These are phyloP conservation scores for Glebionis coronaria DNA, from an alignment of 129 eudicot genomes.

Conservation along the genomic window DNA sequence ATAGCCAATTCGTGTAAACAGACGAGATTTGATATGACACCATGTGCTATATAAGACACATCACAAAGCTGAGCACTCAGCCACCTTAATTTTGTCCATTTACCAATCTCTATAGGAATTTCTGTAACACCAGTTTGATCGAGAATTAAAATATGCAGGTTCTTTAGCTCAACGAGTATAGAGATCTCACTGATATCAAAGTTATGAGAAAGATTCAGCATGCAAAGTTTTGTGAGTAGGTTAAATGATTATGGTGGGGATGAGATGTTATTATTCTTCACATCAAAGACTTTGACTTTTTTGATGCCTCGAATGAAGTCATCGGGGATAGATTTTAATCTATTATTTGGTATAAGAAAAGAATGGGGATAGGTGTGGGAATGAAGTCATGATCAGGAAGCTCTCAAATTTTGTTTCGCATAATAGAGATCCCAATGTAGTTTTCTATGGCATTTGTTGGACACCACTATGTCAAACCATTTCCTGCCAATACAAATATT, in stretches of 20 bases:
- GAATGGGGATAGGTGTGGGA: slow-evolving; percentile 2
- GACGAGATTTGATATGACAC: not conserved
- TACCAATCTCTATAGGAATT: slow-evolving; percentile 16
- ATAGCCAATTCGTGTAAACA: not conserved
- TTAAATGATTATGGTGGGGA: slow-evolving; percentile 12
- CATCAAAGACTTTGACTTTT: slow-evolving; percentile 19
- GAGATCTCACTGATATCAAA: not conserved
- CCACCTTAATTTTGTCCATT: slow-evolving; percentile 5
- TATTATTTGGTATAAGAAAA: not conserved
- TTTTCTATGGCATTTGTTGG: not conserved
- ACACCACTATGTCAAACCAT: slow-evolving; percentile 11
- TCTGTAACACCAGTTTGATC: not conserved
- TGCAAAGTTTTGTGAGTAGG: slow-evolving; percentile 8
- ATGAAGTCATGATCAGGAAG: slow-evolving; percentile 5
- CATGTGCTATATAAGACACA: not conserved
- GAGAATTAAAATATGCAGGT: slow-evolving; percentile 16
- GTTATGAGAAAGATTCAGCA: slow-evolving; percentile 1
- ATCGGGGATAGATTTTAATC: not conserved
- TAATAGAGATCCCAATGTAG: slow-evolving; percentile 20
- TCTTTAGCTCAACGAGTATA: slow-evolving; percentile 8
- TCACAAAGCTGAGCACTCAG: not conserved
- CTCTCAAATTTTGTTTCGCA: not conserved
- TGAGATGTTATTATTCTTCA: not conserved
- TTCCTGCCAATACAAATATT: not conserved
- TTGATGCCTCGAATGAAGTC: slow-evolving; percentile 10